Conservation (phyloP, 2,329 filamentous ascomycete genomes). For the Nemania abortiva region DNA sequence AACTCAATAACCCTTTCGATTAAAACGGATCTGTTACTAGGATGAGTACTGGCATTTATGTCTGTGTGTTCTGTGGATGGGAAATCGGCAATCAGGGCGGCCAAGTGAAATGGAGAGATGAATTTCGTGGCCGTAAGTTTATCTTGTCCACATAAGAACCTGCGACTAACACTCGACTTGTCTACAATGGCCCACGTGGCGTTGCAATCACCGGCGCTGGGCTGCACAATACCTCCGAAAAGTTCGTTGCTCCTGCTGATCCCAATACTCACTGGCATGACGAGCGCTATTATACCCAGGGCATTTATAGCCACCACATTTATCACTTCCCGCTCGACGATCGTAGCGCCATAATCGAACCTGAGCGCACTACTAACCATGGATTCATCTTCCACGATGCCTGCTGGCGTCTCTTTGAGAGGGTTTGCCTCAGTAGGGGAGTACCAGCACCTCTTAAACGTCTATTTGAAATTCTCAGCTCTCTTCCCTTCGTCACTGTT, state of each 20-base stretch:
- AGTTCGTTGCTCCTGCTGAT: background rate
- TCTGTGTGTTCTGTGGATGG: background rate
- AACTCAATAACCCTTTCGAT: no score
- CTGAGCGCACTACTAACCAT: background rate
- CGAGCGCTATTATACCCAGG: no score
- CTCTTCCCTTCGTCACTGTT: conserved; percentile 1
- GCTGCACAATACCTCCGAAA: background rate
- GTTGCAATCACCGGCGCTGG: background rate
- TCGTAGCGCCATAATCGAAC: background rate
- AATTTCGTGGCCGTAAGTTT: conserved; percentile 1
- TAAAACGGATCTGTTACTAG: no score
- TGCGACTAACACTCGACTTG: background rate
- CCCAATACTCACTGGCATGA: no score
- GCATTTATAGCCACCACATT: background rate
- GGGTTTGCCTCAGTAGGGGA: no score
- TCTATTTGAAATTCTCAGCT: background rate
- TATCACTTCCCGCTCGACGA: background rate
- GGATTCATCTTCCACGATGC: conserved; percentile 9
- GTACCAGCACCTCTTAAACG: no score
- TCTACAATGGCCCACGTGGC: background rate
- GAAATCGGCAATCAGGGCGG: no score
- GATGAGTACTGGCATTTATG: background rate
- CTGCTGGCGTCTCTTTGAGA: conserved; percentile 7
- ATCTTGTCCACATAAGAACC: background rate
- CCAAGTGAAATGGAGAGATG: no score